Base-by-base conservation (phyloP, 805 yeast genomes). In the Starmera amethionina region DNA sequence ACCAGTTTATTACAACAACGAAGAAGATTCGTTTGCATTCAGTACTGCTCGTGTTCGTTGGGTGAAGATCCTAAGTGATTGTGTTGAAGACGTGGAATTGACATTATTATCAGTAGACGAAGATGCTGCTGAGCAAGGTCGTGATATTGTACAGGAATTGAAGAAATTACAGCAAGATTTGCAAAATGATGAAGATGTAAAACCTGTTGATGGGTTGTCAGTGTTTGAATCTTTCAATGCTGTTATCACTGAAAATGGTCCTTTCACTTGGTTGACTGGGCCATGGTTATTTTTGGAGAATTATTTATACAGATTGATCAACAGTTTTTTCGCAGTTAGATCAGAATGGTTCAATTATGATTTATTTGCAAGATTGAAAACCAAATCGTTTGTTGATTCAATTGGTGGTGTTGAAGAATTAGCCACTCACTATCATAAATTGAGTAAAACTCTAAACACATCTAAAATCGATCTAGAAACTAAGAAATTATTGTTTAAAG, bases 211-310 rank as follows among this genome's bases (percentile, higher is more conserved):
- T 8, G 66, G 64, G 28, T 47, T 54, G 34, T 57, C 64, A 9
- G 72, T 77, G 30, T 70, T 79, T 42, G 56, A 59, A 11, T 64
- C 74, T 7, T 89, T 76, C 64, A 85, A 90, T 61, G 70, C 68
- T 4, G 70, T 73, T 30, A 62, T 79, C 50, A 55, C 51, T 19
- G 18, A 25, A 30, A 32, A 49, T 16, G 27, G 27, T 22, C 30
- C 46, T 9, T 52, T 70, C 39, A 75, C 83, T 13, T 93, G 97
- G 97, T 63, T 67, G 36, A 69, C 80, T 8, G 94, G 90, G 1
- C 96, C 95, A 15, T 93, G 99, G 99, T 65, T 93, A 40, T 82
- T 71, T 54, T 66, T 82, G 34, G 99, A 94, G 60, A 82, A 96
- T 59, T 80, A 82, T 55, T 57, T 93, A 43, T 93, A 93, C 63